These are phyloP conservation scores for Aspergillus sp. DNA, from an alignment of 2,329 filamentous ascomycete species.

Conservation along the genomic window DNA sequence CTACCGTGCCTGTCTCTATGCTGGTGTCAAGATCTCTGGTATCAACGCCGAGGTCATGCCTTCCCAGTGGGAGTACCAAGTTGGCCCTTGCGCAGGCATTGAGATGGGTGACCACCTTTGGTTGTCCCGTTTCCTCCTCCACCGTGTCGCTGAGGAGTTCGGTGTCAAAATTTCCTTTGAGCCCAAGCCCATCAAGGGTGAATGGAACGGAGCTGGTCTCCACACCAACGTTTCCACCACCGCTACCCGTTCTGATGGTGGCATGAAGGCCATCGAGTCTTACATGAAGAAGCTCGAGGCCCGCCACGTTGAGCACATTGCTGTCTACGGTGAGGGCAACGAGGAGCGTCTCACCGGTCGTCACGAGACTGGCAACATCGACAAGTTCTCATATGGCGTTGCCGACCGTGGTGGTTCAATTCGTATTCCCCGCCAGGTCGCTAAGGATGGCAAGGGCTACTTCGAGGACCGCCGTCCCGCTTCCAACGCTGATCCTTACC, in stretches of 20 bases:
- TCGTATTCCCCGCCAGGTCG: constrained; percentile 82
- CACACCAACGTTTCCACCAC: constrained; percentile 92
- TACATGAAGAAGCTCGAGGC: constrained; percentile 80
- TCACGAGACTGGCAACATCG: constrained; percentile 92
- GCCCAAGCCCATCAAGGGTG: constrained; percentile 91
- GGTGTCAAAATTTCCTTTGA: constrained; percentile 93
- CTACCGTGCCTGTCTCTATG: constrained; percentile 86
- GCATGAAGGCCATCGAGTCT: constrained; percentile 91
- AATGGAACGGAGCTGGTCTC: constrained; percentile 96
- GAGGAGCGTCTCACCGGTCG: constrained; percentile 87
- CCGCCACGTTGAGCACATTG: constrained; percentile 80
- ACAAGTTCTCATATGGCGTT: constrained; percentile 90
- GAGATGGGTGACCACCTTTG: constrained; percentile 95
- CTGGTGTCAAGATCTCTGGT: constrained; percentile 89
- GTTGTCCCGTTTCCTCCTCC: constrained; percentile 85
- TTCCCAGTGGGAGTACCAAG: constrained; percentile 97
- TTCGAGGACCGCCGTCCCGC: constrained; percentile 84
- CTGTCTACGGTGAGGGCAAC: constrained; percentile 95
- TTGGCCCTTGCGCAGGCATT: constrained; percentile 86
- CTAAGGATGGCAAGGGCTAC: constrained; percentile 89
- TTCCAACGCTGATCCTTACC: constrained; percentile 85
- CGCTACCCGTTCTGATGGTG: constrained; percentile 84
- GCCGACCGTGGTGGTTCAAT: constrained; percentile 95
- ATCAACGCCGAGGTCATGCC: constrained; percentile 99
- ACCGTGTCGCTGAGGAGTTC: constrained; percentile 93